Evolutionary conservation across 768 basidiomycete species (phyloP), one percentile per base, ranked within the genome.

Genomic region (Podaxis sp.): DNA sequence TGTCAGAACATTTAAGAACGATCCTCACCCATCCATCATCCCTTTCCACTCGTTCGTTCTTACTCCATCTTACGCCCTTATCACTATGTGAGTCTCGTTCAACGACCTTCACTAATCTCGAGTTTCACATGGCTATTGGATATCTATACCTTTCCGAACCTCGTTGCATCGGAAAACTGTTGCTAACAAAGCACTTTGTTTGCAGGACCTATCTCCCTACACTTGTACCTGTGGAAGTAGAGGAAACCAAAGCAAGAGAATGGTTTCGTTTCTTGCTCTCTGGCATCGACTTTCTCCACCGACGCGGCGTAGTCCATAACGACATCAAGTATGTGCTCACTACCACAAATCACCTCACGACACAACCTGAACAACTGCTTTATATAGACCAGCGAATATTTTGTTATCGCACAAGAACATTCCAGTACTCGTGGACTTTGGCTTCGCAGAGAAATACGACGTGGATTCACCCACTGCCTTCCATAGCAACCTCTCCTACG

Each of bases 1-100:
- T 68, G 87, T 98, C 63, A 83, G 91, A 67, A 79, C 87, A 11
- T 86, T 98, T 74, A 91, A 90, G 77, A 76, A 86, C 50, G 89
- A 94, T 68, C 86, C 89, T 8, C 96, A 98, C 71, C 95, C 94
- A 0, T 91, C 92, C 64, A 90, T 98, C 74, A 91, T 98, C 64
- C 85, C 87, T 11, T 98, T 98, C 75, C 89, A 95, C 69, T 90
- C 91, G 3, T 98, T 98, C 80, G 89, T 96, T 71, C 92, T 96
- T 67, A 93, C 93, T 0, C 91, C 93, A 4, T 90, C 87, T 29
- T 95, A 91, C 74, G 95, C 94, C 46, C 81, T 96, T 64, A 93
- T 93, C 67, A 91, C 91, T n/a, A 94, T 93, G 94, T 96, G 69
- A 71, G 93, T 81, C 3, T 40, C 15, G 13, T 27, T 55, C 2